phyloP scores from a whole-genome alignment of 176 grass and related monocot genomes.

The Thinopyrum elongatum region DNA sequence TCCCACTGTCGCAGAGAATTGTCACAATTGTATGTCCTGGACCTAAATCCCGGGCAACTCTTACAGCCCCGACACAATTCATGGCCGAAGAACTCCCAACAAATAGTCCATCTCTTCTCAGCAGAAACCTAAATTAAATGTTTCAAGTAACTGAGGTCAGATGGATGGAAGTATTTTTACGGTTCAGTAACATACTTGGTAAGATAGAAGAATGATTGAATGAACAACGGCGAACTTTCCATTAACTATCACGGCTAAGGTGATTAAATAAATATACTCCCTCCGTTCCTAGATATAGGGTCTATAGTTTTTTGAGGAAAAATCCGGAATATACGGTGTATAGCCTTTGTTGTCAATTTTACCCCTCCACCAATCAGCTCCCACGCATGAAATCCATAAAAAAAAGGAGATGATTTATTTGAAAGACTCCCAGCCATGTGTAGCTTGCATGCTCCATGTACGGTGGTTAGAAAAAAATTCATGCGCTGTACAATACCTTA shows the following conservation, averaged over 20 bases:
- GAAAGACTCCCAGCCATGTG: too few relatives aligned
- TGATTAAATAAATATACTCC: neutral
- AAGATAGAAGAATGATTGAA: neutral
- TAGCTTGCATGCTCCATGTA: too few relatives aligned
- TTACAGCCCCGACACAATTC: conserved; percentile 92
- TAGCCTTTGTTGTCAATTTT: too few relatives aligned
- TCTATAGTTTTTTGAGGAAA: too few relatives aligned
- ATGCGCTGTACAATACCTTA: too few relatives aligned
- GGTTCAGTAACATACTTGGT: neutral
- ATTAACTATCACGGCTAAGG: neutral
- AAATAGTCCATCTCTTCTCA: conserved; percentile 92
- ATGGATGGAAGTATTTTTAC: neutral
- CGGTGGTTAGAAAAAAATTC: too few relatives aligned
- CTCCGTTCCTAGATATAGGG: too few relatives aligned
- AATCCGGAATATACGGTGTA: too few relatives aligned
- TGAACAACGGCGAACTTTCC: neutral
- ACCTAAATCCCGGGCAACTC: conserved; percentile 73
- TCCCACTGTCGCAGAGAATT: conserved; percentile 87
- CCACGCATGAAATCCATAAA: too few relatives aligned
- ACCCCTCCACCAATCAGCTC: too few relatives aligned
- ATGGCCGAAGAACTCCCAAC: conserved; percentile 92
- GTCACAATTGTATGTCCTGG: conserved; percentile 94
- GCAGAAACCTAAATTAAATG: conserved; percentile 58
- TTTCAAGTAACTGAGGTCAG: conserved; percentile 38
- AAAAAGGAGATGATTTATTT: too few relatives aligned